Base-by-base conservation (phyloP, 345 rosid species). In the Pistacia integerrima region DNA sequence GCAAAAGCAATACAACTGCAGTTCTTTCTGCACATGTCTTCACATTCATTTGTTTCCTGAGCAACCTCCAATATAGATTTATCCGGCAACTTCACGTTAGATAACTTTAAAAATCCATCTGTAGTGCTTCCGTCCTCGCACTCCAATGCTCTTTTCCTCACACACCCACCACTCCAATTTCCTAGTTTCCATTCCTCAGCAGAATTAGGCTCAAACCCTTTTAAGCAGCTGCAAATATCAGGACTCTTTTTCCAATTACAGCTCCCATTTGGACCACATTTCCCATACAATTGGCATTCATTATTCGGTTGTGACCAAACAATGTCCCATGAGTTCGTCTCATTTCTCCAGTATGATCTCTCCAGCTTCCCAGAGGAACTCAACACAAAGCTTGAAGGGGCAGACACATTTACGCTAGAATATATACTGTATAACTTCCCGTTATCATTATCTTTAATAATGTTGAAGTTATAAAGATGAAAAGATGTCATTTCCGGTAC, bases 131-230 rank as follows among this genome's bases (percentile, higher is more conserved):
- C 62, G 13, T 56, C 6, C 0, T 4, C 8, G 67, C 90, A 87
- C 0, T 77, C 67, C 78, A 84, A 62, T 0, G 46, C 49, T 9
- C 18, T 73, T 74, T 14, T 84, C 77, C 90, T 81, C 2, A 3
- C 64, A 11, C 90, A 87, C 4, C 88, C 90, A 17, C 14, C 69
- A 44, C 85, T 71, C 25, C 74, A 73, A 72, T 82, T 82, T 1
- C 75, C 0, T 3, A 61, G 7, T 33, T 14, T 71, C 86, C 82
- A 80, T 1, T 79, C 76, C 46, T 82, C n/a, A 1, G 18, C 64
- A 25, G 78, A 73, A 1, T 13, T 72, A 2, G 90, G 82, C 22
- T 55, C 38, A 51, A 84, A 87, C 16, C 90, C 90, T 20, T 55
- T 72, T 56, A 81, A 28, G 61, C 90, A 87, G 5, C 22, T 35